Percentiles rank a stretch among this genome's conserved stretches.
Conservation (phyloP, 2,329 filamentous ascomycete genomes). For the Falciphora oryzae region DNA sequence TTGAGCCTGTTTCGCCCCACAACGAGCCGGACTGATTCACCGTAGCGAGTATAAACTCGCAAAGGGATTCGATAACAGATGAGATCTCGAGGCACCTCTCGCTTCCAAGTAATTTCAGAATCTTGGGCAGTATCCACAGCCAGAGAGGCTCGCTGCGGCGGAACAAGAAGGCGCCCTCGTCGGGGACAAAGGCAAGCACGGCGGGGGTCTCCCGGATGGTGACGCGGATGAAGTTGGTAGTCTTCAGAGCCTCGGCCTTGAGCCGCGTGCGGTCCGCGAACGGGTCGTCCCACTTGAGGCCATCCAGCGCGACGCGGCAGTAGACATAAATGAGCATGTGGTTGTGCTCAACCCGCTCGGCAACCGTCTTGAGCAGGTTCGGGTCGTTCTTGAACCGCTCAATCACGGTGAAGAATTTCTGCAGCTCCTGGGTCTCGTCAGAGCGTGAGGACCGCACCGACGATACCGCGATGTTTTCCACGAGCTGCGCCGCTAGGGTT, state of each 20-base stretch:
- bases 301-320: slow-evolving; percentile 70
- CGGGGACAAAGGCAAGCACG: slow-evolving; percentile 49
- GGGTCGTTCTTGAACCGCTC: slow-evolving; percentile 48
- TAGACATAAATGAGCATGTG: slow-evolving; percentile 83
- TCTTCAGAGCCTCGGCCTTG: slow-evolving; percentile 59
- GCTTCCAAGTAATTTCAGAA: slow-evolving; percentile 52
- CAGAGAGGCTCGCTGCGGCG: slow-evolving; percentile 58
- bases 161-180: slow-evolving; percentile 38
- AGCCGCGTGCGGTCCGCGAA: slow-evolving; percentile 53
- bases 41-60: slow-evolving; percentile 41
- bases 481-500: slow-evolving; percentile 81
- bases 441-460: slow-evolving; percentile 42
- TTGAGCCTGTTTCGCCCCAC: slow-evolving; percentile 40
- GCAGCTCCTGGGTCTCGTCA: slow-evolving; percentile 67
- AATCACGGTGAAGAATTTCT: slow-evolving; percentile 57
- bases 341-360: slow-evolving; percentile 69
- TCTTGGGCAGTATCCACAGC: slow-evolving; percentile 56
- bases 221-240: slow-evolving; percentile 69
- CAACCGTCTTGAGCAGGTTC: slow-evolving; percentile 49
- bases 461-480: slow-evolving; percentile 65
- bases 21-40: slow-evolving; percentile 37
- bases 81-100: slow-evolving; percentile 40
- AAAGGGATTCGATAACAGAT: slow-evolving; percentile 46
- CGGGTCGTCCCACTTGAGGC: slow-evolving; percentile 60
- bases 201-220: slow-evolving; percentile 70